Conservation (phyloP, 2,329 filamentous ascomycete species). For the Cadophora gregata region DNA sequence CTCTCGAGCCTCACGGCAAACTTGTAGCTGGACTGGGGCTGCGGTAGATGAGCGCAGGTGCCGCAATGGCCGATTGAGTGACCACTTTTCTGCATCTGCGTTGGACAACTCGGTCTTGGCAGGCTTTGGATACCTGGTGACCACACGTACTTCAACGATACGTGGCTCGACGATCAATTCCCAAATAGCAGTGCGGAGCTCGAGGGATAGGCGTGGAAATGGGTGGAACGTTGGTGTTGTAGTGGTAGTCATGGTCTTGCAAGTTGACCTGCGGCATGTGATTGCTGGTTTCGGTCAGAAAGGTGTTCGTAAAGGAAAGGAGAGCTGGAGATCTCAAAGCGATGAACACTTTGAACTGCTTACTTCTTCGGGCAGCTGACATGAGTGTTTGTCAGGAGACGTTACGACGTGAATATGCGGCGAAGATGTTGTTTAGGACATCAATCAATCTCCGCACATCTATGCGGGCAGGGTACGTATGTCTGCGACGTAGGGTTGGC, state of each 20-base stretch:
- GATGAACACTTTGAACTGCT: constrained; percentile 4
- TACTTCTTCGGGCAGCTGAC: neutral
- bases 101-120: constrained; percentile 7
- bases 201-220: constrained; percentile 10
- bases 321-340: constrained; percentile 12
- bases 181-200: constrained; percentile 7
- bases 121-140: constrained; percentile 12
- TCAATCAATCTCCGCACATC: neutral
- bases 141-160: constrained; percentile 11
- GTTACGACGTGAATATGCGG: constrained; percentile 10
- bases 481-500: neutral
- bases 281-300: constrained; percentile 10
- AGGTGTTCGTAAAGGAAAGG: neutral
- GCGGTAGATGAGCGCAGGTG: constrained; percentile 10
- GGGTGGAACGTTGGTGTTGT: constrained; percentile 6
- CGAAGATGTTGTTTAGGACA: constrained; percentile 11
- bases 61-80: constrained; percentile 2
- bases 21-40: constrained; percentile 7
- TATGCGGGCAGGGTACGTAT: neutral
- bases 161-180: constrained; percentile 10
- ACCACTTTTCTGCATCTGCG: constrained; percentile 9
- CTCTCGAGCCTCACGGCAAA: constrained; percentile 15
- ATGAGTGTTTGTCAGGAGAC: constrained; percentile 8
- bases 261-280: constrained; percentile 1
- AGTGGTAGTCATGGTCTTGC: constrained; percentile 9